Base-by-base conservation (phyloP, 352 stramenopile species). In the Phytophthora lateralis region DNA sequence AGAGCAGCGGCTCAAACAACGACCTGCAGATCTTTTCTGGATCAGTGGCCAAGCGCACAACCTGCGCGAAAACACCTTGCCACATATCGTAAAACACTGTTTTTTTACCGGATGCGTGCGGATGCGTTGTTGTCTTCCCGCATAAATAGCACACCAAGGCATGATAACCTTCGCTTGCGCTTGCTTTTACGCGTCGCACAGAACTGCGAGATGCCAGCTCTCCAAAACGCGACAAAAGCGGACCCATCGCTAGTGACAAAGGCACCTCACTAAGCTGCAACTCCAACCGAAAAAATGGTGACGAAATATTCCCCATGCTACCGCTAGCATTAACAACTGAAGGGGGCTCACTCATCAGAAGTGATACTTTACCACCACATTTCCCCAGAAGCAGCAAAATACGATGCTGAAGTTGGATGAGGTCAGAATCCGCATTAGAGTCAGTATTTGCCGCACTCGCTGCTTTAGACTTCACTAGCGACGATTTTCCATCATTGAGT, bases 1-100 rank as follows among this genome's bases (percentile, higher is more conserved):
- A 89, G 7, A 93, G 53, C 15, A 93, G 50, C 3, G 86, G 83
- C 24, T 89, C 71, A 48, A 95, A 93, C 6, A 95, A 67, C 12
- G 73, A 69, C 29, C 81, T 75, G 39, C 74, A 84, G 46, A 95
- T 81, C 47, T 85, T 91, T 24, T 93, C 84, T 4, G 78, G 30
- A 47, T 95, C 84, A 15, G 80, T 81, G 30, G 82, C 79, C 26
- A 95, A 68, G 0, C 48, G 52, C 20, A 93, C 29, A n/a, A 93
- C 24, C 4, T 60, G 73, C 6, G 77, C 67, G 61, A 91, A 84
- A 37, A 81, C 60, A 12, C 37, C 46, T 20, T 71, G 51, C 86
- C 86, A 95, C 10, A 89, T 54, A 30, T 73, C 52, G 41, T 78
- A 82, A 63, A 87, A 93, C 7, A 71, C 69, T 1, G 82, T 88